phyloP scores from a whole-genome alignment of 2,329 filamentous ascomycete genomes.

The Thelonectria rubi region DNA sequence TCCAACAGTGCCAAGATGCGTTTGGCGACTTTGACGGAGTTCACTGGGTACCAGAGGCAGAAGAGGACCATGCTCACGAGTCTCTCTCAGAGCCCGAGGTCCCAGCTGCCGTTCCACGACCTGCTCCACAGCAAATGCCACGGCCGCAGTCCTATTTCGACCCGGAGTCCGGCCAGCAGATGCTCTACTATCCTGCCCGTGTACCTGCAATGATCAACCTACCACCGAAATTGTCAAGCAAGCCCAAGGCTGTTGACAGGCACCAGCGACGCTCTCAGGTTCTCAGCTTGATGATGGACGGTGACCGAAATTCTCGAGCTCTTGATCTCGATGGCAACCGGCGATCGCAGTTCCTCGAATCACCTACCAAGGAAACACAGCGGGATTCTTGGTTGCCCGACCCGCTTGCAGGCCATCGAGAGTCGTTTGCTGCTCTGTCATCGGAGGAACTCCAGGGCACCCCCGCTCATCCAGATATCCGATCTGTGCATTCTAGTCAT shows the following conservation, averaged over 20 bases:
- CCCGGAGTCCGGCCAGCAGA: conserved; percentile 74
- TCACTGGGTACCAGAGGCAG: conserved; percentile 70
- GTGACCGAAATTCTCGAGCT: conserved; percentile 38
- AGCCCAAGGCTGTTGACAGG: conserved; percentile 69
- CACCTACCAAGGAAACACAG: conserved; percentile 29
- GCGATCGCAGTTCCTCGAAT: conserved; percentile 11
- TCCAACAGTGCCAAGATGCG: conserved; percentile 70
- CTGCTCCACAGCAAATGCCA: conserved; percentile 35
- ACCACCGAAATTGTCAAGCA: conserved; percentile 84
- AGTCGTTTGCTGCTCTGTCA: conserved; percentile 47
- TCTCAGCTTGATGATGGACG: conserved; percentile 65
- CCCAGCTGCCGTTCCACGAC: conserved; percentile 24
- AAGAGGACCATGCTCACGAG: conserved; percentile 37
- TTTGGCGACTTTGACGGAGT: conserved; percentile 87
- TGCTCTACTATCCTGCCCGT: conserved; percentile 95
- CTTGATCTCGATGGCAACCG: conserved; percentile 30
- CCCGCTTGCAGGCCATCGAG: conserved; percentile 51
- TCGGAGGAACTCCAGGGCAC: conserved; percentile 37
- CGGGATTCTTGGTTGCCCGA: conserved; percentile 57
- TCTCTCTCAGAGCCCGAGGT: conserved; percentile 29
- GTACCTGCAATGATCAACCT: conserved; percentile 94
- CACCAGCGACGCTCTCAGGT: conserved; percentile 79
- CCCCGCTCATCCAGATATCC: conserved; percentile 27
- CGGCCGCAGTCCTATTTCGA: conserved; percentile 68
- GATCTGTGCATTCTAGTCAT: conserved; percentile 32